phyloP scores from a whole-genome alignment of 352 stramenopile species.

The Hyphochytrium catenoides region DNA sequence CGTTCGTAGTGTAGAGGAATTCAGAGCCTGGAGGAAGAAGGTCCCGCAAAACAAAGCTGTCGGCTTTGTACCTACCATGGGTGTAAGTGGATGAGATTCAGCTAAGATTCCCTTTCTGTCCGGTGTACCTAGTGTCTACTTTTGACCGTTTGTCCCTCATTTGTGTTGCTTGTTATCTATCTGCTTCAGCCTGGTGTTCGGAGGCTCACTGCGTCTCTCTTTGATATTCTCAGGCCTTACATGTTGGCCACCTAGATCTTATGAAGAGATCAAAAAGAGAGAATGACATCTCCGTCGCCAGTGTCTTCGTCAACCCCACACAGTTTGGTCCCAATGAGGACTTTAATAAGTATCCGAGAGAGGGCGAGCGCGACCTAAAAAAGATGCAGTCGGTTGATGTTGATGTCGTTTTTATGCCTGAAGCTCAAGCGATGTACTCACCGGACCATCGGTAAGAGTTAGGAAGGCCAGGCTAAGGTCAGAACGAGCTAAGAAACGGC shows the following conservation, averaged over 20 bases:
- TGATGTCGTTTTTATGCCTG: conserved; percentile 66
- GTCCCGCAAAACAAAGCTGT: conserved; percentile 33
- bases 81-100: conserved; percentile 20
- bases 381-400: conserved; percentile 60
- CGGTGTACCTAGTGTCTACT: too few relatives aligned
- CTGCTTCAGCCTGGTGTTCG: too few relatives aligned
- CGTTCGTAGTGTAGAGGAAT: too few relatives aligned
- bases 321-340: conserved; percentile 96
- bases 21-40: too few relatives aligned
- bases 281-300: conserved; percentile 82
- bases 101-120: not conserved
- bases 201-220: not conserved
- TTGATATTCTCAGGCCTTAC: conserved; percentile 45
- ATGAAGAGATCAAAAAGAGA: conserved; percentile 52
- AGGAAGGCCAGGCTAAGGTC: too few relatives aligned
- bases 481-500: too few relatives aligned
- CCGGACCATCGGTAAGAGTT: conserved; percentile 20
- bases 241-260: conserved; percentile 81
- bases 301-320: conserved; percentile 96
- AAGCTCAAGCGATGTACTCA: conserved; percentile 61
- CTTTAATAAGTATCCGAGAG: conserved; percentile 91
- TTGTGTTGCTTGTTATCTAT: too few relatives aligned
- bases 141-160: too few relatives aligned
- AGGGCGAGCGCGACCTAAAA: conserved; percentile 75
- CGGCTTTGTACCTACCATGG: conserved; percentile 98